phyloP scores from a whole-genome alignment of 192 early-diverging fungal species.

The Linderina pennispora region DNA sequence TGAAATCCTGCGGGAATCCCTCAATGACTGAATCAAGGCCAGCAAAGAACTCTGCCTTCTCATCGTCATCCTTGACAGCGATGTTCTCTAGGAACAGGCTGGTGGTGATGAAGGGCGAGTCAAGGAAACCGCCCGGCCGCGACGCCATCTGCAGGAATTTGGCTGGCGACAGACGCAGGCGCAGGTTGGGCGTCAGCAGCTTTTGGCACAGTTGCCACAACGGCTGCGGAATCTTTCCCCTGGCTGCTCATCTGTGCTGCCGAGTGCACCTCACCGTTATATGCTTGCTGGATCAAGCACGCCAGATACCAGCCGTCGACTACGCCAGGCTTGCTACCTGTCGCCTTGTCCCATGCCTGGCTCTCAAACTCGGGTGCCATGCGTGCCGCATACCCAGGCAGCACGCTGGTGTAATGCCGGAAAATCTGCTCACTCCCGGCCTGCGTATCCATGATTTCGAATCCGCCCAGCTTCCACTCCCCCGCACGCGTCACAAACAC shows the following conservation, averaged over 20 bases:
- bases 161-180: conserved; percentile 54
- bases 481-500: conserved; percentile 87
- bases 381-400: conserved; percentile 30
- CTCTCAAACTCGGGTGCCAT: conserved; percentile 34
- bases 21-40: conserved; percentile 68
- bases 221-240: conserved; percentile 54
- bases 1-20: conserved; percentile 75
- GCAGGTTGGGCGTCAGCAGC: conserved; percentile 56
- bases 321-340: conserved; percentile 30
- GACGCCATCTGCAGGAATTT: conserved; percentile 65
- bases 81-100: conserved; percentile 89
- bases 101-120: conserved; percentile 76
- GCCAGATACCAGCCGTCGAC: conserved; percentile 83
- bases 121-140: conserved; percentile 62
- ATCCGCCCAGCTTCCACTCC: conserved; percentile 93
- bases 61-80: conserved; percentile 79
- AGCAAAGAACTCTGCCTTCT: conserved; percentile 81
- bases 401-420: conserved; percentile 16
- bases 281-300: conserved; percentile 75
- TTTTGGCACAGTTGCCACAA: conserved; percentile 57
- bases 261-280: conserved; percentile 56
- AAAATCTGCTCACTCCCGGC: conserved; percentile 48
- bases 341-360: conserved; percentile 20
- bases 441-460: conserved; percentile 68
- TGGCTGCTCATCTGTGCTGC: conserved; percentile 45